Conservation (phyloP, 805 yeast genomes). For the Wickerhamomyces bisporus region DNA sequence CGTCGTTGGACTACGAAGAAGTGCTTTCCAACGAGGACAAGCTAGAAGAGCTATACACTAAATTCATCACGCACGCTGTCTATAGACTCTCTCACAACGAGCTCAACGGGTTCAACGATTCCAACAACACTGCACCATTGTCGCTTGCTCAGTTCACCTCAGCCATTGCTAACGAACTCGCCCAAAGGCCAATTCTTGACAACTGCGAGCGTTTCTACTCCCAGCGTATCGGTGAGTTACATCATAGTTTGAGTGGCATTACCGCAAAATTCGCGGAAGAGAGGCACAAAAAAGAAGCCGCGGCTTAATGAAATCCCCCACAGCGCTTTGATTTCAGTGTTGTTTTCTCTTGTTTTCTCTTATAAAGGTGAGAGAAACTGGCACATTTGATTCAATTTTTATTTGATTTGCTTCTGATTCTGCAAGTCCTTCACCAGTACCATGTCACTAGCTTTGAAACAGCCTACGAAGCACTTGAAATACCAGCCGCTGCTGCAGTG, state of each 20-base stretch:
- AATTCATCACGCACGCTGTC: neutral
- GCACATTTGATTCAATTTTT: no score
- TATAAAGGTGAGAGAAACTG: no score
- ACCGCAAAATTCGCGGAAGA: constrained; percentile 8
- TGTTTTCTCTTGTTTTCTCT: no score
- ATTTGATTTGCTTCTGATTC: no score
- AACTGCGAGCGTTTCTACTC: constrained; percentile 20
- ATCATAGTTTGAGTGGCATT: constrained; percentile 7
- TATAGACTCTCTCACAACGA: neutral
- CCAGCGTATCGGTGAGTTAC: constrained; percentile 12
- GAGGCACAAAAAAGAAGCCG: neutral
- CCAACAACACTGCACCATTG: neutral
- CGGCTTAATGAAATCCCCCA: no score
- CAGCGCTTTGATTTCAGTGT: no score
- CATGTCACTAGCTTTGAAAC: no score
- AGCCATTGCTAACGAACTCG: constrained; percentile 1
- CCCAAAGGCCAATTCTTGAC: constrained; percentile 8
- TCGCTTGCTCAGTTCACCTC: constrained; percentile 4
- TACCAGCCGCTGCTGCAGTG: constrained; percentile 8
- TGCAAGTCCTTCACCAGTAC: no score
- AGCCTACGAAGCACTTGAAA: no score
- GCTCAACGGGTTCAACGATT: no score
- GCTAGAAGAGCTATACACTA: neutral
- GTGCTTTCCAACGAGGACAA: neutral
- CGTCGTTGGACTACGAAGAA: neutral